phyloP scores from a whole-genome alignment of 169 alveolate species.

The Plasmodium knowlesi region DNA sequence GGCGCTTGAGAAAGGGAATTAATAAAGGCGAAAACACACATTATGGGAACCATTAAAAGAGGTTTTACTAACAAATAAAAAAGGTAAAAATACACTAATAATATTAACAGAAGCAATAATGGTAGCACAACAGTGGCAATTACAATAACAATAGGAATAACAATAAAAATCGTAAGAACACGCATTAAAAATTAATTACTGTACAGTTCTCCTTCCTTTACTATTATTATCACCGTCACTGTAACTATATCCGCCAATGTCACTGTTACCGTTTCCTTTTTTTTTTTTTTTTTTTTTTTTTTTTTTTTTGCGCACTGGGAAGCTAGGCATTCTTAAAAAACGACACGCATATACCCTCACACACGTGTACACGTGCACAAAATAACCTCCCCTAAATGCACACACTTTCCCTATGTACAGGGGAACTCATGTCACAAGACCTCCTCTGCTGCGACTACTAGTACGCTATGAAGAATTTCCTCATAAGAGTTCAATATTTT shows the following conservation, averaged over 20 bases:
- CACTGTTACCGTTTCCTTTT: no score
- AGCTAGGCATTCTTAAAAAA: not conserved
- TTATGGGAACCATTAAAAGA: constrained; percentile 26
- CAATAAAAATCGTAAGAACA: not conserved
- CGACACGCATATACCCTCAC: not conserved
- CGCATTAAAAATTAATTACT: not conserved
- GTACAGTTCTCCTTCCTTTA: not conserved
- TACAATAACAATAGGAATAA: not conserved
- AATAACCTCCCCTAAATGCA: not conserved
- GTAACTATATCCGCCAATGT: not conserved
- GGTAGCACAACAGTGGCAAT: not conserved
- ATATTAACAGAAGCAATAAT: not conserved
- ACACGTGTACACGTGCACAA: not conserved
- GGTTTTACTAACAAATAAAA: constrained; percentile 6
- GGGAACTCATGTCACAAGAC: not conserved
- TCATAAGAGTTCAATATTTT: constrained; percentile 64
- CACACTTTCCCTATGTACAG: not conserved
- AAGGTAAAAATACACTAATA: not conserved
- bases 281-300: no score
- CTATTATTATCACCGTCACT: not conserved
- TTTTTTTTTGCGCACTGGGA: not conserved
- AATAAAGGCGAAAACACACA: constrained; percentile 1
- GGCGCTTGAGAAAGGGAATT: not conserved
- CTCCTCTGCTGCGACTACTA: not conserved
- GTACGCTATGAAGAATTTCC: not conserved